Percentiles rank a stretch among this genome's conserved stretches.
phyloP scores from a whole-genome alignment of 164 flowering plant genomes.

The Vitis riparia region DNA sequence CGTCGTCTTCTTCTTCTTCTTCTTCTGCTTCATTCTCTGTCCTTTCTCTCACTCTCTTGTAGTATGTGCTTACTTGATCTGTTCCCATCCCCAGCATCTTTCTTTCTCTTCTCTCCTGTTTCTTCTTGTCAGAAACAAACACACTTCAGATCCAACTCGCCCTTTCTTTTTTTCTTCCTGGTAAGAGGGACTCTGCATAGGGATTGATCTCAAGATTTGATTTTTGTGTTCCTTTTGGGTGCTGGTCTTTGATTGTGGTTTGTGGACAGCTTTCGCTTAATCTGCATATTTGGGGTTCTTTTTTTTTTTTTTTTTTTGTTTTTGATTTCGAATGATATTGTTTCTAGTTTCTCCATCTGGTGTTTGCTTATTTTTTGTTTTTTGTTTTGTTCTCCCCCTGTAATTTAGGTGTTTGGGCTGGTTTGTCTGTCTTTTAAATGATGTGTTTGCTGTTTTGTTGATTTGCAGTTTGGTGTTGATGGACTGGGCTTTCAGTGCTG shows the following conservation, averaged over 20 bases:
- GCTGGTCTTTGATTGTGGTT: neutral
- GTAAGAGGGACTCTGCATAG: conserved; percentile 23
- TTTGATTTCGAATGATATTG: neutral
- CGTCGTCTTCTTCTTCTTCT: neutral
- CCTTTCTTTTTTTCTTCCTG: conserved; percentile 1
- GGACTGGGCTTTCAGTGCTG: conserved; percentile 27
- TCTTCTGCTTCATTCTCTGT: neutral
- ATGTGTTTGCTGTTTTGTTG: conserved; percentile 1
- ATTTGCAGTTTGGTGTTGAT: conserved; percentile 21
- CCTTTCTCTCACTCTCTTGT: neutral
- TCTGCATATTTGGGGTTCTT: neutral
- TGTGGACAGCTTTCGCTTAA: conserved; percentile 4
- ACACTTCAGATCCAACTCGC: conserved; percentile 18
- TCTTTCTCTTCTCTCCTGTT: neutral
- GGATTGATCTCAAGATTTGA: conserved; percentile 17
- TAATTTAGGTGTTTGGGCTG: neutral
- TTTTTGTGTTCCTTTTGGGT: neutral
- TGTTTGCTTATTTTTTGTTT: conserved; percentile 1
- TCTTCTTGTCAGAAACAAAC: neutral
- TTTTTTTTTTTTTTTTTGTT: neutral
- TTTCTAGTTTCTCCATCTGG: conserved; percentile 2
- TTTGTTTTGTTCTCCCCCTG: neutral
- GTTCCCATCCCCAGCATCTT: neutral
- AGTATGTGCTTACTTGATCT: neutral
- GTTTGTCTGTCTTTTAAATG: neutral